A percentile compares a stretch with the other conserved stretches of the same genome.
Evolutionary conservation across 2,329 filamentous ascomycete genomes (phyloP).

Genomic region (Colletotrichum paranaense): DNA sequence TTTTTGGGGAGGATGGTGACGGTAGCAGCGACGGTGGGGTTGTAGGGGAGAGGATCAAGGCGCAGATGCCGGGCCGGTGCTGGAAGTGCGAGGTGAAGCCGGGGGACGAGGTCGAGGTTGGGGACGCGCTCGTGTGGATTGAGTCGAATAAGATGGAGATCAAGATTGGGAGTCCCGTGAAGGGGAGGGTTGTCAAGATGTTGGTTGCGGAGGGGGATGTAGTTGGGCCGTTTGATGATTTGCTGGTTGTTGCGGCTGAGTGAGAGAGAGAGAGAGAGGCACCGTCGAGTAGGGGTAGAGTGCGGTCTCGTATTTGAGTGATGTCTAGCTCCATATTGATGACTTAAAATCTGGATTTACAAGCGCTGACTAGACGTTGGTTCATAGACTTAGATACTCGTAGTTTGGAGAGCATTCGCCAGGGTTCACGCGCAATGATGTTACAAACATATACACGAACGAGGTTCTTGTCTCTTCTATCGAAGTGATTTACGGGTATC

Average conservation of each 20-base stretch:
- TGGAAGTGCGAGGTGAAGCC: constrained; percentile 45
- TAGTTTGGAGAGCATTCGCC: not conserved
- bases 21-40: not conserved
- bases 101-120: constrained; percentile 40
- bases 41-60: constrained; percentile 42
- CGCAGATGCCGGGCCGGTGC: constrained; percentile 48
- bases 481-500: not conserved
- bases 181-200: constrained; percentile 42
- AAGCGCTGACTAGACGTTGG: not conserved
- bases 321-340: not conserved
- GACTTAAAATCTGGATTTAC: not conserved
- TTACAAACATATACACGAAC: not conserved
- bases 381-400: not conserved
- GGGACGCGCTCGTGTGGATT: constrained; percentile 46
- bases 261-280: not conserved
- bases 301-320: too few species aligned
- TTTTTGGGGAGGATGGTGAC: not conserved
- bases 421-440: not conserved
- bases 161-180: constrained; percentile 44
- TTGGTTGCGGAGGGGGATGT: constrained; percentile 43
- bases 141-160: constrained; percentile 53
- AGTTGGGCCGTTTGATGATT: constrained; percentile 43
- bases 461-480: not conserved
- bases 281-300: too few species aligned
- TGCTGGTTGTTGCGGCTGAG: constrained; percentile 39